Percentiles rank a stretch among this genome's conserved stretches.
These are phyloP conservation scores for Conoideocrella luteorostrata DNA, from an alignment of 2,329 filamentous ascomycete genomes.

Conservation along the genomic window DNA sequence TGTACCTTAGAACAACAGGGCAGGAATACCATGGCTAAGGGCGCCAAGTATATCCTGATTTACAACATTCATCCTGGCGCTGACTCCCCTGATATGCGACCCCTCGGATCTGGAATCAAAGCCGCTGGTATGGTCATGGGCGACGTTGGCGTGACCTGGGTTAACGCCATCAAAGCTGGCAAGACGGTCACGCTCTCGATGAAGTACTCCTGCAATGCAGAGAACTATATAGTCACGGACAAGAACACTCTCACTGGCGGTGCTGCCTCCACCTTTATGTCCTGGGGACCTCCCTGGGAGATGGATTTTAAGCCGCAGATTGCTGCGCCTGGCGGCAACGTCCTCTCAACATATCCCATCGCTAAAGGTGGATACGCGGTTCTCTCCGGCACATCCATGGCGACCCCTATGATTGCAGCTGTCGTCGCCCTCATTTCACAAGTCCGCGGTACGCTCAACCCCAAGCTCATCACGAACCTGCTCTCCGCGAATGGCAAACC, in stretches of 20 bases:
- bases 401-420: constrained; percentile 47
- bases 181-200: constrained; percentile 21
- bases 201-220: neutral
- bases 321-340: constrained; percentile 47
- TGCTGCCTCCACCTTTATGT: constrained; percentile 43
- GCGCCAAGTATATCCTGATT: constrained; percentile 54
- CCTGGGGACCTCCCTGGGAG: constrained; percentile 56
- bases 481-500: constrained; percentile 45
- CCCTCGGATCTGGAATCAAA: constrained; percentile 24
- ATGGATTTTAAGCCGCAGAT: constrained; percentile 49
- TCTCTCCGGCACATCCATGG: constrained; percentile 53
- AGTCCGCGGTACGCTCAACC: constrained; percentile 41
- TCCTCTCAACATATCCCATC: constrained; percentile 49
- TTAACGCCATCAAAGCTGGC: constrained; percentile 30
- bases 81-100: constrained; percentile 11
- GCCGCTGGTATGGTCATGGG: constrained; percentile 20
- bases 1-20: neutral
- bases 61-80: constrained; percentile 46
- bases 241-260: constrained; percentile 34
- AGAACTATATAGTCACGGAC: neutral
- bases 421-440: constrained; percentile 47
- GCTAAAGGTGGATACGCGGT: constrained; percentile 42
- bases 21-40: constrained; percentile 23
- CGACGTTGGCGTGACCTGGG: constrained; percentile 41
- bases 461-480: constrained; percentile 39